A percentile compares a stretch with the other conserved stretches of the same genome.
Evolutionary conservation across 2,329 filamentous ascomycete species (phyloP).

Genomic region (Dothideomycetes sp.): DNA sequence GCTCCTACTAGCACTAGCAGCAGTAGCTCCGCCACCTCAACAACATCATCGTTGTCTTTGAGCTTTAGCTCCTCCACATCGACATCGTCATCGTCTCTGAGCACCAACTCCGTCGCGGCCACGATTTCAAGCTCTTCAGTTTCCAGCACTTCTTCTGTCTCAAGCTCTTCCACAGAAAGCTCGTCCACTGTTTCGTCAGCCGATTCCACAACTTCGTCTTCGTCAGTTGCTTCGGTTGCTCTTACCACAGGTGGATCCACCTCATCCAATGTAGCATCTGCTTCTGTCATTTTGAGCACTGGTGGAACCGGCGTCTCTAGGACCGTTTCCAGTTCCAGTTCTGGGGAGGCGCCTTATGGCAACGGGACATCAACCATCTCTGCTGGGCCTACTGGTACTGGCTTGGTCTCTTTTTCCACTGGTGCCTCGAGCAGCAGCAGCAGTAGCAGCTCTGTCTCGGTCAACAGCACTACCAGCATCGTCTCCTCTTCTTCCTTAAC

Average conservation of each 20-base stretch:
- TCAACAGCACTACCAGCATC: too few species aligned
- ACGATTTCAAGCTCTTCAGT: background rate
- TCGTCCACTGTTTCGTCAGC: background rate
- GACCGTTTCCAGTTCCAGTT: background rate
- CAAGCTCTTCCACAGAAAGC: too few species aligned
- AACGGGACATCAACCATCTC: background rate
- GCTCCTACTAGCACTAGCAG: constrained; percentile 9
- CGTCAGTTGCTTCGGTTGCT: background rate
- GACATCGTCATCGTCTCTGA: background rate
- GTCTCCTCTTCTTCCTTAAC: too few species aligned
- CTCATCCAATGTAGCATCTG: background rate
- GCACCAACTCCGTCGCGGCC: background rate
- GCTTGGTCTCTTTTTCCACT: background rate
- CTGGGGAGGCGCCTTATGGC: background rate
- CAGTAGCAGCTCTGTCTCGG: too few species aligned
- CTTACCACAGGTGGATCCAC: background rate
- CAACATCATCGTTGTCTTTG: background rate
- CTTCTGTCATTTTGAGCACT: too few species aligned
- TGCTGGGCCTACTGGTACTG: too few species aligned
- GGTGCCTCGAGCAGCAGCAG: background rate
- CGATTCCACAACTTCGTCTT: background rate
- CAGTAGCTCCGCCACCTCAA: background rate
- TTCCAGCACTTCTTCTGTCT: background rate
- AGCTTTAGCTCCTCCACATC: constrained; percentile 1
- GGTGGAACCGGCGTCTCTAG: background rate